These are phyloP conservation scores for Fimicolochytrium jonesii DNA, from an alignment of 192 early-diverging fungal species.

Conservation along the genomic window DNA sequence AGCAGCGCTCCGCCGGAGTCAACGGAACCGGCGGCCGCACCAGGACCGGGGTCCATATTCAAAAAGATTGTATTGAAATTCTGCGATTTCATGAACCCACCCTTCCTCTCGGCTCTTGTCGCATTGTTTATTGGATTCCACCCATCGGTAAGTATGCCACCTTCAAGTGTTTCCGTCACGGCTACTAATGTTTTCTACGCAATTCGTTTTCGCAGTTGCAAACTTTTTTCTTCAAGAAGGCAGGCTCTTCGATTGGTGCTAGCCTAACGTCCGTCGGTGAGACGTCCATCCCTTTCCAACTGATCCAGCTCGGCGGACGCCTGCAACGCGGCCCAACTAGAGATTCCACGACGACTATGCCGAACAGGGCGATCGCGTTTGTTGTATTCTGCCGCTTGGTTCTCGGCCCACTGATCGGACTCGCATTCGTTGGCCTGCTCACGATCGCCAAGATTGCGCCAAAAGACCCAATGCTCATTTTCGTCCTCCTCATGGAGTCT, in stretches of 20 bases:
- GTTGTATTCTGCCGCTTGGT: background rate
- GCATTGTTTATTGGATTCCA: background rate
- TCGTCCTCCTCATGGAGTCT: background rate
- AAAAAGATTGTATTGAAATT: background rate
- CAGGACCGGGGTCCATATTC: background rate
- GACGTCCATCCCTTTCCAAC: background rate
- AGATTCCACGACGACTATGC: background rate
- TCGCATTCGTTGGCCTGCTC: background rate
- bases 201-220: background rate
- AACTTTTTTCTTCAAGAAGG: background rate
- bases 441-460: background rate
- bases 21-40: background rate
- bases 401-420: conserved; percentile 1
- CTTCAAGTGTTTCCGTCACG: too few relatives aligned
- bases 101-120: background rate
- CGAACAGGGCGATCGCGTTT: background rate
- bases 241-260: background rate
- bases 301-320: conserved; percentile 1
- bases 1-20: background rate
- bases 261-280: background rate
- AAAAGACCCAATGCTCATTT: background rate
- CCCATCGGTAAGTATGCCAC: background rate
- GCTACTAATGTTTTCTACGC: too few relatives aligned
- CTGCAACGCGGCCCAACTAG: background rate
- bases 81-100: background rate